Conservation (phyloP, 2,329 filamentous ascomycete species). For the Trichoderma guizhouense region DNA sequence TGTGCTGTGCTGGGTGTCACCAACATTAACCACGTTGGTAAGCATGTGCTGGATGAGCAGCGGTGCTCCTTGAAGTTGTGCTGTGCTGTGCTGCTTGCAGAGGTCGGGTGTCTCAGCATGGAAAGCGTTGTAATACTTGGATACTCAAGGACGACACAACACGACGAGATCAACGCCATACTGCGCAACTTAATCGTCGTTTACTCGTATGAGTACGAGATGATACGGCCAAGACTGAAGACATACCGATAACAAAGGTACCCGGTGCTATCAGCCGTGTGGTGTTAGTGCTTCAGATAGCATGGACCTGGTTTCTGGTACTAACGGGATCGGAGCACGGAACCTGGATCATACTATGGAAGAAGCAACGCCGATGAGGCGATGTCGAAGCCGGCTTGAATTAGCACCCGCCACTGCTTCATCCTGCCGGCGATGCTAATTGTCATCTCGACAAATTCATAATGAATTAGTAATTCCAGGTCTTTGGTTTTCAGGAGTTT, state of each 20-base stretch:
- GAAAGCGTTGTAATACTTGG: background rate
- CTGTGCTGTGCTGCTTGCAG: background rate
- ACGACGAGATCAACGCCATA: background rate
- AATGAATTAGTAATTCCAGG: background rate
- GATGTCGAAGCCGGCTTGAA: background rate
- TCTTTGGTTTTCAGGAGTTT: background rate
- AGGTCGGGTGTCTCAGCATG: background rate
- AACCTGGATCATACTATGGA: background rate
- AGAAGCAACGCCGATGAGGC: background rate
- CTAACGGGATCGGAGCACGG: background rate
- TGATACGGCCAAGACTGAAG: background rate
- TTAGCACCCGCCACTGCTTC: background rate
- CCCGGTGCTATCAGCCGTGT: background rate
- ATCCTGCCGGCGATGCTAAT: background rate
- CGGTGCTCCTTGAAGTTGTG: background rate
- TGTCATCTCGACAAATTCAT: background rate
- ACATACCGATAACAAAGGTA: background rate
- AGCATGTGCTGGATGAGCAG: background rate
- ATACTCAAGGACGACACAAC: background rate
- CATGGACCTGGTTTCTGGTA: background rate
- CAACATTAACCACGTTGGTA: background rate
- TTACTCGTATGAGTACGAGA: background rate
- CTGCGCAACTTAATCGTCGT: background rate
- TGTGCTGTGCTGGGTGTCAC: background rate
- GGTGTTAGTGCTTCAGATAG: background rate